Conservation (phyloP, 1,284 basidiomycete species). For the Pseudomicrostroma phylloplanum region DNA sequence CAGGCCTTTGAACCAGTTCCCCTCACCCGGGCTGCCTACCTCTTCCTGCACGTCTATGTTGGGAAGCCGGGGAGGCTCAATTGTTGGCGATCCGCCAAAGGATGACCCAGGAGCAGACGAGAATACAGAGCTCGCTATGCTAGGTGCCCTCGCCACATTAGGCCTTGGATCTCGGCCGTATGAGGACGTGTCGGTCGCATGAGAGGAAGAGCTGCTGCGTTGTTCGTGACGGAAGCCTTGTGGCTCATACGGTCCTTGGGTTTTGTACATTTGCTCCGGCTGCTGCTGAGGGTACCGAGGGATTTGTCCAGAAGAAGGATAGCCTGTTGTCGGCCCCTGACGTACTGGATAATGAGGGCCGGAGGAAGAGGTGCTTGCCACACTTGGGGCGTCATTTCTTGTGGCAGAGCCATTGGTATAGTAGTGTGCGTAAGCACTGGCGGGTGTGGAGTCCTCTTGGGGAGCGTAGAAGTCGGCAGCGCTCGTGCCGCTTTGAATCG, state of each 20-base stretch:
- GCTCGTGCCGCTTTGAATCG: slow-evolving; percentile 13
- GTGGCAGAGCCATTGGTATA: slow-evolving; percentile 9
- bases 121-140: background rate
- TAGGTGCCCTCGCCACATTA: too few relatives aligned
- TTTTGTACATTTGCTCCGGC: too few relatives aligned
- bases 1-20: slow-evolving; percentile 15
- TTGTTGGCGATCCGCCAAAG: background rate
- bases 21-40: slow-evolving; percentile 7
- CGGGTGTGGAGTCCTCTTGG: slow-evolving; percentile 13
- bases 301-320: too few relatives aligned
- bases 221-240: too few relatives aligned
- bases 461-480: slow-evolving; percentile 22
- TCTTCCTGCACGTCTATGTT: slow-evolving; percentile 24
- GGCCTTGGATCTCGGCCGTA: too few relatives aligned
- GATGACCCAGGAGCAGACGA: background rate
- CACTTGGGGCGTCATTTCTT: background rate
- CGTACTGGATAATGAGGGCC: too few relatives aligned
- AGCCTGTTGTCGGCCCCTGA: too few relatives aligned
- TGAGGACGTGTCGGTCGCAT: too few relatives aligned
- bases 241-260: too few relatives aligned
- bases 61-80: slow-evolving; percentile 23
- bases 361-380: too few relatives aligned
- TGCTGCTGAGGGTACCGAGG: too few relatives aligned
- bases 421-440: slow-evolving; percentile 24
- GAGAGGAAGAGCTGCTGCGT: too few relatives aligned